phyloP scores from a whole-genome alignment of 73 alveolate genomes.

The Uronychia binucleata region DNA sequence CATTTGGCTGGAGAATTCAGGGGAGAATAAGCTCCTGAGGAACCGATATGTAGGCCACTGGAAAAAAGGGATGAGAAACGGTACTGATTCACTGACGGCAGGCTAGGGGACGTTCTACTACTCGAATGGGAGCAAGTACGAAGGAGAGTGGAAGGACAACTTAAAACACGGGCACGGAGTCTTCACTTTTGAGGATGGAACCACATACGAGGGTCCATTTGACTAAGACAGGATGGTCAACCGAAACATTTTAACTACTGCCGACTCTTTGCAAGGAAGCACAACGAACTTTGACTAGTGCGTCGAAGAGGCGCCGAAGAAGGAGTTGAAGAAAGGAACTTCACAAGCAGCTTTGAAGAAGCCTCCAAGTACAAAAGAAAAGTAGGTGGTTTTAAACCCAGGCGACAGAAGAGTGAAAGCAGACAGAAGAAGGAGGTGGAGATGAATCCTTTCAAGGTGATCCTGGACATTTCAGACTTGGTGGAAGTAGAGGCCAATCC shows the following conservation, averaged over 20 bases:
- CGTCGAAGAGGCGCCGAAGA: slow-evolving; percentile 19
- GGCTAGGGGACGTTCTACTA: slow-evolving; percentile 97
- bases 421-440: slow-evolving; percentile 84
- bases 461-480: slow-evolving; percentile 92
- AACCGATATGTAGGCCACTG: slow-evolving; percentile 98
- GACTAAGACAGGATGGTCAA: slow-evolving; percentile 97
- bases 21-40: slow-evolving; percentile 86
- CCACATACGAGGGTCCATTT: slow-evolving; percentile 93
- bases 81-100: not conserved
- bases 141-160: slow-evolving; percentile 97
- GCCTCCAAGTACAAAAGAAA: slow-evolving; percentile 2
- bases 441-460: slow-evolving; percentile 90
- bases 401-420: slow-evolving; percentile 20
- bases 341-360: slow-evolving; percentile 5
- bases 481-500: slow-evolving; percentile 85
- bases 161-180: slow-evolving; percentile 95
- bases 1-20: slow-evolving; percentile 95
- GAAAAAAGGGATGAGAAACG: slow-evolving; percentile 96
- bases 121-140: slow-evolving; percentile 97
- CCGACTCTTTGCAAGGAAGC: slow-evolving; percentile 4
- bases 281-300: not conserved
- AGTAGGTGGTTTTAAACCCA: slow-evolving; percentile 2
- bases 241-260: slow-evolving; percentile 60
- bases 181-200: slow-evolving; percentile 96
- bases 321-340: slow-evolving; percentile 5